Evolutionary conservation across 2,329 filamentous ascomycete genomes (phyloP), one percentile per base, ranked within the genome.

Genomic region (Neofusicoccum umdonicola): DNA sequence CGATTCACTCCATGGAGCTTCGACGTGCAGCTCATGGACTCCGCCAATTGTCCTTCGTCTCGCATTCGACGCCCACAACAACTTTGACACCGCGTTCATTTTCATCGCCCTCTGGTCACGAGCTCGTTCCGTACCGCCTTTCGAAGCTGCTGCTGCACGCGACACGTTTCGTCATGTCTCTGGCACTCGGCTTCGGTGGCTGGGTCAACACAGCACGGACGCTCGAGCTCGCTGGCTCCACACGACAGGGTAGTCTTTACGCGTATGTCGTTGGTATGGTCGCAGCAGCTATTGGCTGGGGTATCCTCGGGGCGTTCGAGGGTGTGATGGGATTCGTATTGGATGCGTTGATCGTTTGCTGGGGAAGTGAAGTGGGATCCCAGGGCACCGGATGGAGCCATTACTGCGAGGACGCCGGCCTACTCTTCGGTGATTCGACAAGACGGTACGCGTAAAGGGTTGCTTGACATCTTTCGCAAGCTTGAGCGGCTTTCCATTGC

Each of bases 251-350:
- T 8, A 97, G 92, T 71, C 83, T 95, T 27, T 99, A 99, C 76
- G 95, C 94, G 2, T 99, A 98, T 73, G 87, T 98, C 1, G 92
- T 99, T 22, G 95, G 93, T 9, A 78, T 99, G 67, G 90, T 98
- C 69, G 95, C 95, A 15, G 92, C 91, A 66, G 93, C 94, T 63
- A 97, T 99, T 70, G 95, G 95, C 7, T 99, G 95, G 88, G 93
- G 92, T 4, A 89, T 98, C 0, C 82, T 99, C 58, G 92, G 93
- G 31, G 90, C 93, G 1, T 94, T 96, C 85, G 93, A 97, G 74
- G 91, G 92, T 13, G 90, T 96, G 17, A 80, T 97, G 27, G 91
- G 91, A 60, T 92, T 92, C 62, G 93, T 97, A 61, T 86, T 97
- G 4, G 93, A 97, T 77, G 93, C 90, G 3, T 88, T 92, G 41